Evolutionary conservation across 139 green algal genomes (phyloP).

Genomic region (Volvox reticuliferus): DNA sequence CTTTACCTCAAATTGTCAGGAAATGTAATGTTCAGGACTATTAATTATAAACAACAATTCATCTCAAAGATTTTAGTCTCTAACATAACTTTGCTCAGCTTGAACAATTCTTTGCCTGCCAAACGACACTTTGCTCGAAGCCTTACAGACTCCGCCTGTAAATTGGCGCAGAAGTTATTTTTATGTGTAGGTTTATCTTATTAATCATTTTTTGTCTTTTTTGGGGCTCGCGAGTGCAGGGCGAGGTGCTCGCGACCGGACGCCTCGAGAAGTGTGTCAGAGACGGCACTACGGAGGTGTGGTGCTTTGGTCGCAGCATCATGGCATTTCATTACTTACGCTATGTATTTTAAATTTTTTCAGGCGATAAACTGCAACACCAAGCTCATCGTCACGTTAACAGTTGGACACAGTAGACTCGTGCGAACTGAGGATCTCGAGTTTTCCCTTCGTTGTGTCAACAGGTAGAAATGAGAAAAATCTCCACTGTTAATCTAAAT

Average conservation of each 20-base stretch:
- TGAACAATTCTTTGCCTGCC: neutral
- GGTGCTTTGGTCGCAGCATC: neutral
- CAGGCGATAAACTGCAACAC: slow-evolving; percentile 60
- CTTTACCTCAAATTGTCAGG: too few relatives aligned
- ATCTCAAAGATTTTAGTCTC: too few relatives aligned
- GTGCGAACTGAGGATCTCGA: slow-evolving; percentile 70
- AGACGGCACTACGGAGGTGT: slow-evolving; percentile 60
- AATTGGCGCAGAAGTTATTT: too few relatives aligned
- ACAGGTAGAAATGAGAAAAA: slow-evolving; percentile 67
- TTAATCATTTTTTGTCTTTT: neutral
- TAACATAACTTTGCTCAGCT: neutral
- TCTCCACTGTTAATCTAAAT: too few relatives aligned
- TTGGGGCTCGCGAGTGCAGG: neutral
- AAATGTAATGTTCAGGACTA: too few relatives aligned
- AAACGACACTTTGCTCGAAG: neutral
- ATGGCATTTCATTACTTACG: neutral
- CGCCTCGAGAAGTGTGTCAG: slow-evolving; percentile 71
- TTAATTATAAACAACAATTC: neutral
- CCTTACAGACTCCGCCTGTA: too few relatives aligned
- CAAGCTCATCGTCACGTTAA: slow-evolving; percentile 80
- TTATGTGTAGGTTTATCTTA: neutral
- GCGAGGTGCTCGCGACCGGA: slow-evolving; percentile 62
- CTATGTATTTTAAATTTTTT: neutral
- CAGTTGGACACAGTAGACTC: slow-evolving; percentile 62
- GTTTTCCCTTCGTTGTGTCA: slow-evolving; percentile 75